These are phyloP conservation scores for Tieghemostelium lacteum DNA, from an alignment of 78 protist species.

Conservation along the genomic window DNA sequence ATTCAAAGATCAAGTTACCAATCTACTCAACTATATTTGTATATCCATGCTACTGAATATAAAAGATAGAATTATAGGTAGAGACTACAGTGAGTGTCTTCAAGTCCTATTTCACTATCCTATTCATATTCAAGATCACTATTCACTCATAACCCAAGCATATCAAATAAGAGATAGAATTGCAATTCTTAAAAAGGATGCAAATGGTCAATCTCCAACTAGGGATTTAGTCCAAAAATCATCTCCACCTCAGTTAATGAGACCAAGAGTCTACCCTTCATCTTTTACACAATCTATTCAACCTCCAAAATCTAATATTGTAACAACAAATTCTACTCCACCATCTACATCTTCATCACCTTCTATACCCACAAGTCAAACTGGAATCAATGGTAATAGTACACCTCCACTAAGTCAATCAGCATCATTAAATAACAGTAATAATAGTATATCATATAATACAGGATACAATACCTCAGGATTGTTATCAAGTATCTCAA, in stretches of 20 bases:
- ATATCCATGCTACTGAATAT: conserved; percentile 80
- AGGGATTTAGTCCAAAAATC: neutral
- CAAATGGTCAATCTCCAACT: no score
- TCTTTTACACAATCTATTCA: conserved; percentile 4
- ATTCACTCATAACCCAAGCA: neutral
- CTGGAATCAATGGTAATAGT: no score
- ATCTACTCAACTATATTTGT: conserved; percentile 67
- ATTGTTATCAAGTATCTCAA: neutral
- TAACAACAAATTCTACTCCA: neutral
- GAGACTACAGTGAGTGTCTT: conserved; percentile 57
- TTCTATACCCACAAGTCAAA: neutral
- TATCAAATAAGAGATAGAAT: conserved; percentile 22
- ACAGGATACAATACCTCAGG: neutral
- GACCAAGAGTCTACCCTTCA: neutral
- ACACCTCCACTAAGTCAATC: neutral
- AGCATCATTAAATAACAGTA: neutral
- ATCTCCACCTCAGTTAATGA: neutral
- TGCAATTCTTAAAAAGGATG: neutral
- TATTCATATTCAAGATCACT: conserved; percentile 10
- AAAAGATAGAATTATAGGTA: conserved; percentile 29
- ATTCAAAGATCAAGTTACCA: conserved; percentile 43
- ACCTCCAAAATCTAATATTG: neutral
- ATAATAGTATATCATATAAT: neutral
- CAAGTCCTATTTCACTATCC: conserved; percentile 65
- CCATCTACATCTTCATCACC: neutral